Conservation (phyloP, 371 early-diverging fungal species). For the Rhizopus sp. region DNA sequence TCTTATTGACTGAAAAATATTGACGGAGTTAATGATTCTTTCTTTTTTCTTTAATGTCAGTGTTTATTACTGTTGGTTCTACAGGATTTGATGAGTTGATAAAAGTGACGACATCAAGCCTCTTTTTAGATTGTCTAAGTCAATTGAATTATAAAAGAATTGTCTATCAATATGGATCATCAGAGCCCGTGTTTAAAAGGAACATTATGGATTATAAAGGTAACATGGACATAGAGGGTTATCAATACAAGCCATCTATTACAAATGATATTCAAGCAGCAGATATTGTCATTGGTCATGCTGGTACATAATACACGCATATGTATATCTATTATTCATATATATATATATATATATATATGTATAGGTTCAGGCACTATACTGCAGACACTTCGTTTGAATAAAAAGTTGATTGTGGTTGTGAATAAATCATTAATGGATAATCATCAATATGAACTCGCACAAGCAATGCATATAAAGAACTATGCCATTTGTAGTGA, state of each 20-base stretch:
- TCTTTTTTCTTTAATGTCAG: conserved; percentile 16
- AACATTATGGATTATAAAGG: conserved; percentile 20
- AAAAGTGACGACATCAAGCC: conserved; percentile 33
- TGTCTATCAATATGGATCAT: conserved; percentile 76
- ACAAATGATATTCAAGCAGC: conserved; percentile 57
- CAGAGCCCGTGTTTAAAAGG: conserved; percentile 26
- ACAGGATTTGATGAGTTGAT: conserved; percentile 85
- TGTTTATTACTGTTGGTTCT: conserved; percentile 89
- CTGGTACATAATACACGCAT: conserved; percentile 49
- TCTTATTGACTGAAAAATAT: conserved; percentile 19
- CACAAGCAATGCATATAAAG: conserved; percentile 60
- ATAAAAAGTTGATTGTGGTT: conserved; percentile 72
- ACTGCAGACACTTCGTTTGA: conserved; percentile 72
- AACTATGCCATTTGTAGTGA: conserved; percentile 56
- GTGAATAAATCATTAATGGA: conserved; percentile 78
- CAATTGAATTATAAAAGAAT: conserved; percentile 42
- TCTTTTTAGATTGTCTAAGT: conserved; percentile 51
- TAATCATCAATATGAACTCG: conserved; percentile 89
- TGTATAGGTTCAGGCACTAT: conserved; percentile 75
- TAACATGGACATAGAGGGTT: conserved; percentile 46
- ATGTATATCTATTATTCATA: neutral
- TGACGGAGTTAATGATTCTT: conserved; percentile 9
- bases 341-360: too few species aligned
- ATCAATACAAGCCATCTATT: conserved; percentile 63
- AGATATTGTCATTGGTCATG: conserved; percentile 73